These are phyloP conservation scores for Claviceps humidiphila DNA, from an alignment of 2,329 filamentous ascomycete species.

Conservation along the genomic window DNA sequence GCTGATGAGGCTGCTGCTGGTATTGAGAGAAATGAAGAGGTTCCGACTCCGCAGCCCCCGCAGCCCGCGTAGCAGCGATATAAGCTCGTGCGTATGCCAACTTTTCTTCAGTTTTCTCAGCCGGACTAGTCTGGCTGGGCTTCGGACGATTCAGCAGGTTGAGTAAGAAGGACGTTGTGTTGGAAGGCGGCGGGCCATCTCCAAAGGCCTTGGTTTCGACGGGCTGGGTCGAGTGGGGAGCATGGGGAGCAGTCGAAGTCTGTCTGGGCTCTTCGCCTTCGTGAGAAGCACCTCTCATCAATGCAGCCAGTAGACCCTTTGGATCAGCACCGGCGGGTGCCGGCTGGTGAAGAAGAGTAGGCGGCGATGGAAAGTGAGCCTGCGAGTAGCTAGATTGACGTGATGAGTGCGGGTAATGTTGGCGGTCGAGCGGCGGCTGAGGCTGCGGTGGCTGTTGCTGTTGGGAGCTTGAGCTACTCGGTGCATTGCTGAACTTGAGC, in stretches of 20 bases:
- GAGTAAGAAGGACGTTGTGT: constrained; percentile 76
- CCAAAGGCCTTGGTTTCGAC: constrained; percentile 25
- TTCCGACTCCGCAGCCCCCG: constrained; percentile 16
- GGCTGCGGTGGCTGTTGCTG: constrained; percentile 15
- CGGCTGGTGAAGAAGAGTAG: constrained; percentile 39
- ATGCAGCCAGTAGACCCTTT: constrained; percentile 42
- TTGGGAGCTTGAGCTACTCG: constrained; percentile 17
- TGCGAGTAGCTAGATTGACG: constrained; percentile 10
- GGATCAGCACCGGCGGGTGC: constrained; percentile 43
- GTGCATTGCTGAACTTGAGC: constrained; percentile 43
- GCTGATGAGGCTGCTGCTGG: constrained; percentile 15
- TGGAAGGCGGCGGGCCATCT: constrained; percentile 41
- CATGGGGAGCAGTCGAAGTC: constrained; percentile 10
- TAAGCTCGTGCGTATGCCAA: constrained; percentile 28
- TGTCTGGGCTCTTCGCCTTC: constrained; percentile 30
- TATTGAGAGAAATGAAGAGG: constrained; percentile 17
- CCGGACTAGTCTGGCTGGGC: constrained; percentile 39
- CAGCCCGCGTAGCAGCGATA: constrained; percentile 33
- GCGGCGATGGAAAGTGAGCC: constrained; percentile 14
- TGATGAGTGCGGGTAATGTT: constrained; percentile 9
- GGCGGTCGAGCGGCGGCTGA: constrained; percentile 13
- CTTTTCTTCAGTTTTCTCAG: constrained; percentile 2
- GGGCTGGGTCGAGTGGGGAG: constrained; percentile 13
- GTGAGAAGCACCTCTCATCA: constrained; percentile 41
- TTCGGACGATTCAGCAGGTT: constrained; percentile 73